Base-by-base conservation (phyloP, 345 rosid genomes). In the Arabis alpina region DNA sequence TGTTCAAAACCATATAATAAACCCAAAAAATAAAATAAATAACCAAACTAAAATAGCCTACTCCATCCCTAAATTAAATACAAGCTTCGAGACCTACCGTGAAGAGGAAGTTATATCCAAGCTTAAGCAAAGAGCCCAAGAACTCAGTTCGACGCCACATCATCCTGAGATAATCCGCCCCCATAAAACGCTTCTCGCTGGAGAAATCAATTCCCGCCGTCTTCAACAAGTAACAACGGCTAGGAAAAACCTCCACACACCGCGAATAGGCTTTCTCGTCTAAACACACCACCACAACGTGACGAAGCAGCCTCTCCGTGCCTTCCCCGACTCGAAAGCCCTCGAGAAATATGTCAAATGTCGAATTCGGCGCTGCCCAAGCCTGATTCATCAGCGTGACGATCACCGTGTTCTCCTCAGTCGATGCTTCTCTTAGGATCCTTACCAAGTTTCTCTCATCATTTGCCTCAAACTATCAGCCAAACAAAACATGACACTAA, bases 131-230 rank as follows among this genome's bases (percentile, higher is more conserved):
- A 12, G 63, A 36, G 15, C 72, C 39, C 6, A 88, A 44, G 32
- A 88, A 78, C 10, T 80, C 76, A 16, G 83, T 82, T 64, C 90
- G 61, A 4, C 69, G 76, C 93, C 93, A 88, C 93, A 86, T 86
- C 90, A 86, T 82, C 12, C 79, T 50, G 28, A 81, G 60, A 77
- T 86, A 84, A 51, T 30, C 72, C 3, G 71, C 43, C 4, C 76
- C 63, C 88, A 82, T 88, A 61, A 61, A 66, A 2, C 77, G 82
- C 64, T 72, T 85, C 14, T 70, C 65, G 4, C 83, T 55, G 39
- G 80, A 82, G 65, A 81, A 73, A 23, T 70, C 66, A 37, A 34
- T 12, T 15, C 83, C 85, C 12, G 36, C 2, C 2, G 78, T 65
- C 13, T 42, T 30, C 11, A 84, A 74, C 1, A 65, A 60, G 25